These are phyloP conservation scores for Talaromyces sp. DNA, from an alignment of 2,329 filamentous ascomycete genomes.

Conservation along the genomic window DNA sequence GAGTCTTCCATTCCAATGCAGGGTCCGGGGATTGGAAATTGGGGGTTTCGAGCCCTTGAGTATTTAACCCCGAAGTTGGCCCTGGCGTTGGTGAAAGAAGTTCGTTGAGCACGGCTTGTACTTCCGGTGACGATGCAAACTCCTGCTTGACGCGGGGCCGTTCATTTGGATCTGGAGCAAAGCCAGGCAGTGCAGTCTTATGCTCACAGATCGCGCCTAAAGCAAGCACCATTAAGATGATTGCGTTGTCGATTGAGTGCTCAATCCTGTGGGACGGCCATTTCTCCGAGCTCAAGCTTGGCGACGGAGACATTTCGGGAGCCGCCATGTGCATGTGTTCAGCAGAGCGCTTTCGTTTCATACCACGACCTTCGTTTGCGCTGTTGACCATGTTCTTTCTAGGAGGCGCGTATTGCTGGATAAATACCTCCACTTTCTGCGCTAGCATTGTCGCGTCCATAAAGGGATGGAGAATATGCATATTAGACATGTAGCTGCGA, in stretches of 20 bases:
- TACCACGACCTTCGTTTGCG: slow-evolving; percentile 28
- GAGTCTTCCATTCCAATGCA: slow-evolving; percentile 22
- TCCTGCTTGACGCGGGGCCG: neutral
- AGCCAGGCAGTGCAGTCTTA: slow-evolving; percentile 50
- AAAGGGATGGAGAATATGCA: slow-evolving; percentile 65
- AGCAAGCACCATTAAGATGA: slow-evolving; percentile 79
- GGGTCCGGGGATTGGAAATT: slow-evolving; percentile 24
- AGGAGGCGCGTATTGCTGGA: slow-evolving; percentile 47
- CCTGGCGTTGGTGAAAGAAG: slow-evolving; percentile 29
- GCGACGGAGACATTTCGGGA: slow-evolving; percentile 28
- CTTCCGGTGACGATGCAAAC: slow-evolving; percentile 23
- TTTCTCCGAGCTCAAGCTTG: slow-evolving; percentile 21
- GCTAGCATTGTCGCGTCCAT: slow-evolving; percentile 56
- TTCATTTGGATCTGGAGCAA: slow-evolving; percentile 45
- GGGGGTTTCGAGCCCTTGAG: slow-evolving; percentile 27
- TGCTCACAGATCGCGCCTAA: slow-evolving; percentile 76
- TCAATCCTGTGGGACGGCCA: slow-evolving; percentile 34
- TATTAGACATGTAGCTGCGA: slow-evolving; percentile 58
- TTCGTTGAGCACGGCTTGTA: slow-evolving; percentile 20
- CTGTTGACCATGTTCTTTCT: slow-evolving; percentile 22
- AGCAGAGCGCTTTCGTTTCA: slow-evolving; percentile 42
- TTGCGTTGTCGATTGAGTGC: slow-evolving; percentile 72
- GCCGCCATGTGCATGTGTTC: slow-evolving; percentile 30
- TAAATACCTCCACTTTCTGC: slow-evolving; percentile 54
- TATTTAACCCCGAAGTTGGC: neutral